Conservation (phyloP, 148 eudicot species). For the Rhododendron vialii region DNA sequence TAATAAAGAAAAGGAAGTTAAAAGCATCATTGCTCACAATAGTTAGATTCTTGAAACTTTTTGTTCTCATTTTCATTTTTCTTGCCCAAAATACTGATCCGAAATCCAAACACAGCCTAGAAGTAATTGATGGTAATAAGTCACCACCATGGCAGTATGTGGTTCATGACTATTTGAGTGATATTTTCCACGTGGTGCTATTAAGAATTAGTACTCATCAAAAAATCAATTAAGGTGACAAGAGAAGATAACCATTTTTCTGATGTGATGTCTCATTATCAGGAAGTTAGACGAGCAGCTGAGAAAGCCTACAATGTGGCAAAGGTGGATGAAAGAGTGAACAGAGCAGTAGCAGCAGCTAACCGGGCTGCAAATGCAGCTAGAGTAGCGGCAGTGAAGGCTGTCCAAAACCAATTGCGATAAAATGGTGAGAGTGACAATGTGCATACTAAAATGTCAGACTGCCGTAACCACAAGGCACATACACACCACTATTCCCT, state of each 20-base stretch:
- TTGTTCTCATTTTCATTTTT: not conserved
- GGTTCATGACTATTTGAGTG: not conserved
- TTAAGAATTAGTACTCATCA: not conserved
- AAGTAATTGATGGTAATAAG: not conserved
- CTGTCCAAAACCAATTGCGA: constrained; percentile 82
- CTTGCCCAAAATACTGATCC: not conserved
- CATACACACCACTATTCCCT: not conserved
- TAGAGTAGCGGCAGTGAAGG: constrained; percentile 84
- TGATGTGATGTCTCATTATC: constrained; percentile 4
- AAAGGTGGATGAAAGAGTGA: constrained; percentile 89
- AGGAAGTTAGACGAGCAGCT: constrained; percentile 90
- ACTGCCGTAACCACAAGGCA: not conserved
- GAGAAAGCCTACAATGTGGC: constrained; percentile 77
- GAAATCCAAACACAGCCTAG: not conserved
- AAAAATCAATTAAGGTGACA: not conserved
- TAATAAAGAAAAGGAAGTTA: not conserved
- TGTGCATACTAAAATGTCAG: constrained; percentile 32
- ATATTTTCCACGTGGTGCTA: not conserved
- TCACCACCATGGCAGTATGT: not conserved
- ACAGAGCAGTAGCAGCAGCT: constrained; percentile 79
- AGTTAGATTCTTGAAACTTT: not conserved
- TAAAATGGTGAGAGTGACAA: constrained; percentile 38
- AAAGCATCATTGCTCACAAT: not conserved
- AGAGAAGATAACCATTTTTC: not conserved
- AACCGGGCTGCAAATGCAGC: constrained; percentile 94